phyloP scores from a whole-genome alignment of 345 rosid genomes.

The Camelina sativa region DNA sequence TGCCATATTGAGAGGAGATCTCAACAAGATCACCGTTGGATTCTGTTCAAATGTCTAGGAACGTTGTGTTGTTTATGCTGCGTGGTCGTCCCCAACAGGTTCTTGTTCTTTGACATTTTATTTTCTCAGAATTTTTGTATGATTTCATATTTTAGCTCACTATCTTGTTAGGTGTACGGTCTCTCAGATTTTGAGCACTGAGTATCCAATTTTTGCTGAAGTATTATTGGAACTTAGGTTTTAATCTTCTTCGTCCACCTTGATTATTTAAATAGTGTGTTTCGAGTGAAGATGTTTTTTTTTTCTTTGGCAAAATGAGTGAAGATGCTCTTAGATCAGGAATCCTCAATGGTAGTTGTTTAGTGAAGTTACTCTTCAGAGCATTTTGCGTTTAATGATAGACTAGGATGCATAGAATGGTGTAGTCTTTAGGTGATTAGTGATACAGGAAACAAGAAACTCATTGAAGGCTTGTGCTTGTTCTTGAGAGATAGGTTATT shows the following conservation, averaged over 20 bases:
- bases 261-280: neutral
- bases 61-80: no score
- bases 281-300: neutral
- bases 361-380: slow-evolving; percentile 8
- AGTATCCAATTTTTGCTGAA: neutral
- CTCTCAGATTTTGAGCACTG: neutral
- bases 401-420: neutral
- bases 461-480: neutral
- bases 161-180: neutral
- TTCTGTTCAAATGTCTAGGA: no score
- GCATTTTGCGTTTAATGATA: slow-evolving; percentile 2
- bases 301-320: no score
- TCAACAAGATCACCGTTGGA: no score
- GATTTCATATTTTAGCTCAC: no score
- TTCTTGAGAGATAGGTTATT: neutral
- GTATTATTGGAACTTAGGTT: slow-evolving; percentile 19
- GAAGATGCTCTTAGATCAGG: neutral
- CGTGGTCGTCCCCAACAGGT: no score
- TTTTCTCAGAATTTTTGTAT: no score
- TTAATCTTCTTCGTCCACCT: neutral
- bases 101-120: no score
- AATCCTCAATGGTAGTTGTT: slow-evolving; percentile 1
- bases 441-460: neutral
- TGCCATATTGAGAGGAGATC: no score
- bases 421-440: neutral